Conservation (phyloP, 78 protist species). For the Tieghemostelium lacteum region DNA sequence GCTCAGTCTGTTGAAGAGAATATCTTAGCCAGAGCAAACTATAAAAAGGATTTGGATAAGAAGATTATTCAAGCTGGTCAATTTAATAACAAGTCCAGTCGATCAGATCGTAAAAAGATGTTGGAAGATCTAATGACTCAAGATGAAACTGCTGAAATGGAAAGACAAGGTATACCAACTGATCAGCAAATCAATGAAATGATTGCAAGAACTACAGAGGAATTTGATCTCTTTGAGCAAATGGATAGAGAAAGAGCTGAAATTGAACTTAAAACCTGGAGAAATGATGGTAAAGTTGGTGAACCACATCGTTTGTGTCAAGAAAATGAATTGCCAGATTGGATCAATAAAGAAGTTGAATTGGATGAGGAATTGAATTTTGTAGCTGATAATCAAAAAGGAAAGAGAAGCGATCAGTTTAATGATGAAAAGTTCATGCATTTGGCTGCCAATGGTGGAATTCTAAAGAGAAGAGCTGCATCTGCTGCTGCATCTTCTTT, state of each 20-base stretch:
- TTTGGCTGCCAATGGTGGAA: no score
- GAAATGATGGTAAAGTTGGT: constrained; percentile 21
- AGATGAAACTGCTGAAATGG: constrained; percentile 79
- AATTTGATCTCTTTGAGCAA: constrained; percentile 66
- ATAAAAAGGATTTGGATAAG: constrained; percentile 86
- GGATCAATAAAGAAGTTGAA: constrained; percentile 51
- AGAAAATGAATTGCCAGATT: constrained; percentile 66
- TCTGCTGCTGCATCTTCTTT: not conserved
- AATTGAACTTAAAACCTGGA: constrained; percentile 31
- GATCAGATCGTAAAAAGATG: constrained; percentile 57
- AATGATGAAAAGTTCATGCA: no score
- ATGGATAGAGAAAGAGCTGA: constrained; percentile 71
- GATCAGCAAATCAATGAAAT: constrained; percentile 75
- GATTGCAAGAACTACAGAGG: constrained; percentile 79
- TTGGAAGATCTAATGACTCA: constrained; percentile 69
- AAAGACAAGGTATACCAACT: constrained; percentile 45
- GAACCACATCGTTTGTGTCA: constrained; percentile 25
- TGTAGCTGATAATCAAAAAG: not conserved
- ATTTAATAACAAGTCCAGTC: constrained; percentile 77
- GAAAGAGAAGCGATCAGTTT: not conserved
- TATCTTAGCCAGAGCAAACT: constrained; percentile 86
- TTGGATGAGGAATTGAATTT: constrained; percentile 54
- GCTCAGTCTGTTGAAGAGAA: constrained; percentile 92
- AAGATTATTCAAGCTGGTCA: constrained; percentile 86
- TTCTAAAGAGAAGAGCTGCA: no score